Evolutionary conservation across 1,284 basidiomycete species (phyloP).

Genomic region (Apiotrichum domesticum): DNA sequence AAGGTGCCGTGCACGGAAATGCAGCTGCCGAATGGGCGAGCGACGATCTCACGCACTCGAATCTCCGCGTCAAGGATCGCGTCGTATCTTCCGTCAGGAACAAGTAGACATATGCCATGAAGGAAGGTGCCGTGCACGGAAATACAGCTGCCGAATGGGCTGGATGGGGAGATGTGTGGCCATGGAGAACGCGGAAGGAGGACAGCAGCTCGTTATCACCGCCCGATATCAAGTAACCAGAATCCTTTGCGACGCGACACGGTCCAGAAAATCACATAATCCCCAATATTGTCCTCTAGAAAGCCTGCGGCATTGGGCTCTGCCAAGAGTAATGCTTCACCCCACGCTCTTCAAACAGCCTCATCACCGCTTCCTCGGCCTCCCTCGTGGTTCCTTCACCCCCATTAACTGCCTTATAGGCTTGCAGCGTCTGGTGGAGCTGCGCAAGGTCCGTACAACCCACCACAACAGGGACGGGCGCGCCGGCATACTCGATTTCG

Average conservation of each 20-base stretch:
- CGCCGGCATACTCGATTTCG: slow-evolving; percentile 40
- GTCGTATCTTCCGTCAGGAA: background rate
- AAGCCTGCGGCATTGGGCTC: slow-evolving; percentile 20
- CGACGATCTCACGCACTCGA: background rate
- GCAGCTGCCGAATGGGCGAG: background rate
- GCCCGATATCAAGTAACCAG: too few species aligned
- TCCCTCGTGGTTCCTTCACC: slow-evolving; percentile 32
- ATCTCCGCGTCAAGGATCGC: slow-evolving; percentile 1
- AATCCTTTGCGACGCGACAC: too few species aligned
- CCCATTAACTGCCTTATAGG: slow-evolving; percentile 59
- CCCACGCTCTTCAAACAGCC: slow-evolving; percentile 53
- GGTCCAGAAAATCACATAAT: too few species aligned
- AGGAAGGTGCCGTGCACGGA: too few species aligned
- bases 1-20: too few species aligned
- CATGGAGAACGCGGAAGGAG: too few species aligned
- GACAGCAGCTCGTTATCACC: too few species aligned
- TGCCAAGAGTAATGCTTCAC: slow-evolving; percentile 52
- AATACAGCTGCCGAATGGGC: too few species aligned
- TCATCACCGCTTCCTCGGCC: slow-evolving; percentile 52
- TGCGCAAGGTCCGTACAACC: slow-evolving; percentile 65
- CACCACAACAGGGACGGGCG: slow-evolving; percentile 60
- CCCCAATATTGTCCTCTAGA: background rate
- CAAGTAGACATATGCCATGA: background rate
- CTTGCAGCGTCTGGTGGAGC: slow-evolving; percentile 64
- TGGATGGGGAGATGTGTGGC: too few species aligned